phyloP scores from a whole-genome alignment of 768 basidiomycete genomes.

The Mrakia blollopis region DNA sequence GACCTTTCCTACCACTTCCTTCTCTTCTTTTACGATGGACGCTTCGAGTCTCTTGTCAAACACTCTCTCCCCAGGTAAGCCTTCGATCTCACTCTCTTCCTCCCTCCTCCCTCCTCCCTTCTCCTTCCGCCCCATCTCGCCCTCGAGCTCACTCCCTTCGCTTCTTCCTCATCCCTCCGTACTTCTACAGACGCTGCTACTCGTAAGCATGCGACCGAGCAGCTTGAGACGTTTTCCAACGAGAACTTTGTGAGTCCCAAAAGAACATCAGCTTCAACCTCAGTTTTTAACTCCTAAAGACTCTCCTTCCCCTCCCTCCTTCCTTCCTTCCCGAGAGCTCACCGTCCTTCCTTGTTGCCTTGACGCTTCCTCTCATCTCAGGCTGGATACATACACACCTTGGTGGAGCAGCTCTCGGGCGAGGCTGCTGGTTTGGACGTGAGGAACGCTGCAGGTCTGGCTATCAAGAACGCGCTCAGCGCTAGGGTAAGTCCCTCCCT shows the following conservation, averaged over 20 bases:
- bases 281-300: not conserved
- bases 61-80: slow-evolving; percentile 80
- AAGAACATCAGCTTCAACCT: not conserved
- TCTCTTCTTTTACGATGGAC: slow-evolving; percentile 59
- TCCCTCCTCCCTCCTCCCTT: not conserved
- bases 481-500: slow-evolving; percentile 63
- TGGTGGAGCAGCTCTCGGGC: slow-evolving; percentile 76
- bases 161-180: not conserved
- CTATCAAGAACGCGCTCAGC: slow-evolving; percentile 88
- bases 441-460: slow-evolving; percentile 91
- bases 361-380: slow-evolving; percentile 40
- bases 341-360: not conserved
- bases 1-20: not conserved
- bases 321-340: slow-evolving; percentile 32
- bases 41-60: slow-evolving; percentile 85
- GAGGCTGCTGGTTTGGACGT: slow-evolving; percentile 66
- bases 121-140: not conserved
- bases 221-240: slow-evolving; percentile 76
- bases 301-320: slow-evolving; percentile 2
- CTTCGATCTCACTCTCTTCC: slow-evolving; percentile 34
- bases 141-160: not conserved
- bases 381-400: slow-evolving; percentile 90
- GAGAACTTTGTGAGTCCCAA: slow-evolving; percentile 75
- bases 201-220: slow-evolving; percentile 85
- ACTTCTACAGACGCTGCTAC: slow-evolving; percentile 75